Evolutionary conservation across 306 rosid species (phyloP), one percentile per base, ranked within the genome.

Genomic region (Trifolium pratense): DNA sequence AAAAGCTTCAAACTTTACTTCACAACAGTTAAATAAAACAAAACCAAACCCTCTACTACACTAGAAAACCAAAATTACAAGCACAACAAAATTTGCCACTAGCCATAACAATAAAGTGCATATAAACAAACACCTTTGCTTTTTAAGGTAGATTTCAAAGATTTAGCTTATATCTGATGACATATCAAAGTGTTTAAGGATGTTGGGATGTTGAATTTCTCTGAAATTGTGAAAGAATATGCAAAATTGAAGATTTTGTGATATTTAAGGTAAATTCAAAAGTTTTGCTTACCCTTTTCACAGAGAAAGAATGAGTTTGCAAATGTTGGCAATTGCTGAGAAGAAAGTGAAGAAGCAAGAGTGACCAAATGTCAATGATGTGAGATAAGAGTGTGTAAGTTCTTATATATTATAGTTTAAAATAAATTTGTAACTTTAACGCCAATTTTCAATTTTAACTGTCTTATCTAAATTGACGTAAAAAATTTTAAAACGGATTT

Each of bases 121-220:
- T 73, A 40, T 49, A 29, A 29, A 29, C 32, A 37, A 63, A 61
- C 46, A 51, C 66, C 32, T 63, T 63, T 37, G 68, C 18, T 37
- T 29, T 37, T 17, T n/a, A 63, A 53, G 62, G 25, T 16, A 67
- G 34, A 15, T 60, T 74, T 48, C 60, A 26, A 18, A 16, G 48
- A 23, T 74, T 80, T 89, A 94, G 91, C 97, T 83, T 58, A 94
- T 94, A 75, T 94, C 98, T 62, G 97, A 94, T 80, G 97, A 91
- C 98, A 94, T 94, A 85, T 71, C 81, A 73, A 20, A 77, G 40
- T 25, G 58, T 37, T 40, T 45, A 43, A 42, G 34, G 34, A 1
- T 18, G 25, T 43, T 20, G 46, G 2, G 2, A 45, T 10, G 52
- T 57, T 36, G 25, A 75, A 52, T 32, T 77, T 52, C 51, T 48